Conservation (phyloP, 768 basidiomycete species). For the Mycena chlorophos region DNA sequence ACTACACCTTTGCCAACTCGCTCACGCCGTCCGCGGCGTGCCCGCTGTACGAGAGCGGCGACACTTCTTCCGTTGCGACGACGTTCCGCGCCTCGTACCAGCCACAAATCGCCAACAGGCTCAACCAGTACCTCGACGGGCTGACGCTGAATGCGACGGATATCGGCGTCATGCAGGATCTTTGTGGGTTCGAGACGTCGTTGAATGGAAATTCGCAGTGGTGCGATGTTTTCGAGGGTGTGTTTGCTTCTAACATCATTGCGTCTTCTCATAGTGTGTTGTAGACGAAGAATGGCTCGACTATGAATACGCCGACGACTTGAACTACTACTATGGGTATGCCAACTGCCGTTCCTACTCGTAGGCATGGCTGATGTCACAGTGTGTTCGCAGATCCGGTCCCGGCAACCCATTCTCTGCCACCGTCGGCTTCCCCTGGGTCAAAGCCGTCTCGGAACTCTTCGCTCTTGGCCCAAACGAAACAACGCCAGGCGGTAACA, state of each 20-base stretch:
- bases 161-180: constrained; percentile 44
- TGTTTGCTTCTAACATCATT: constrained; percentile 4
- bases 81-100: constrained; percentile 37
- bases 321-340: constrained; percentile 51
- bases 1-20: constrained; percentile 43
- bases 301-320: constrained; percentile 47
- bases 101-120: constrained; percentile 31
- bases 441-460: constrained; percentile 39
- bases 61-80: constrained; percentile 27
- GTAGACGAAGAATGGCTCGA: constrained; percentile 42
- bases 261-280: not conserved
- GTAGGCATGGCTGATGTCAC: too few species aligned
- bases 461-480: constrained; percentile 33
- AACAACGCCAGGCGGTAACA: constrained; percentile 26
- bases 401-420: constrained; percentile 46
- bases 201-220: constrained; percentile 41
- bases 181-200: constrained; percentile 42
- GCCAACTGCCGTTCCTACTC: too few species aligned
- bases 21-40: constrained; percentile 43
- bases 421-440: constrained; percentile 40
- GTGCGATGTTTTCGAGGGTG: constrained; percentile 42
- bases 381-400: constrained; percentile 42
- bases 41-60: constrained; percentile 35
- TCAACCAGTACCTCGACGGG: constrained; percentile 40
- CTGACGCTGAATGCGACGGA: constrained; percentile 35